Percentiles rank a stretch among this genome's conserved stretches.
phyloP scores from a whole-genome alignment of 2,329 filamentous ascomycete genomes.

The Monosporascus sp. region DNA sequence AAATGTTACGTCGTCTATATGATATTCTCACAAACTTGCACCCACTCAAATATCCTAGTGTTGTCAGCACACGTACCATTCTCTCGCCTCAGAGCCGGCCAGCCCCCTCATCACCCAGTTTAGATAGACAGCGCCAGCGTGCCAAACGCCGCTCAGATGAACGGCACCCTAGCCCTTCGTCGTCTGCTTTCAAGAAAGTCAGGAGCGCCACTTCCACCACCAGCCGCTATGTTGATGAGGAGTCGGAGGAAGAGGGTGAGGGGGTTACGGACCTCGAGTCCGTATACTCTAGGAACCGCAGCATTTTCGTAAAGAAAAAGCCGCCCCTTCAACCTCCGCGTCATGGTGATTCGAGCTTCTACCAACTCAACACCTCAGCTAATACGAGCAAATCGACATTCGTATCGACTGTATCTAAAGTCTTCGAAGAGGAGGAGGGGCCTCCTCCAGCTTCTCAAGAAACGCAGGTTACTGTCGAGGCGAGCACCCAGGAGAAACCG shows the following conservation, averaged over 20 bases:
- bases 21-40: slow-evolving; percentile 16
- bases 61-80: slow-evolving; percentile 1
- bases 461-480: slow-evolving; percentile 31
- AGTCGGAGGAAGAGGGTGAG: slow-evolving; percentile 4
- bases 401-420: slow-evolving; percentile 19
- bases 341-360: slow-evolving; percentile 3
- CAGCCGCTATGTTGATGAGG: not conserved
- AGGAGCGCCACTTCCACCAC: slow-evolving; percentile 6
- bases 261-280: slow-evolving; percentile 11
- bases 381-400: slow-evolving; percentile 29
- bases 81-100: slow-evolving; percentile 1
- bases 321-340: slow-evolving; percentile 4
- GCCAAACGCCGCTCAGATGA: slow-evolving; percentile 22
- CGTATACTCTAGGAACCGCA: slow-evolving; percentile 5
- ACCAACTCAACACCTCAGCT: slow-evolving; percentile 18
- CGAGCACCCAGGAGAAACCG: slow-evolving; percentile 16
- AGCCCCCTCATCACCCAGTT: slow-evolving; percentile 8
- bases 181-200: slow-evolving; percentile 16
- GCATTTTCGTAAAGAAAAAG: slow-evolving; percentile 11
- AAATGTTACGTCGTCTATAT: slow-evolving; percentile 14
- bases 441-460: slow-evolving; percentile 17
- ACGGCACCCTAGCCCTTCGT: slow-evolving; percentile 8
- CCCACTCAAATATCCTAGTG: slow-evolving; percentile 4
- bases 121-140: slow-evolving; percentile 2
- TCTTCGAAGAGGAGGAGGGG: slow-evolving; percentile 24